These are phyloP conservation scores for Fraxinus sp. DNA, from an alignment of 305 asterid genomes.

Conservation along the genomic window DNA sequence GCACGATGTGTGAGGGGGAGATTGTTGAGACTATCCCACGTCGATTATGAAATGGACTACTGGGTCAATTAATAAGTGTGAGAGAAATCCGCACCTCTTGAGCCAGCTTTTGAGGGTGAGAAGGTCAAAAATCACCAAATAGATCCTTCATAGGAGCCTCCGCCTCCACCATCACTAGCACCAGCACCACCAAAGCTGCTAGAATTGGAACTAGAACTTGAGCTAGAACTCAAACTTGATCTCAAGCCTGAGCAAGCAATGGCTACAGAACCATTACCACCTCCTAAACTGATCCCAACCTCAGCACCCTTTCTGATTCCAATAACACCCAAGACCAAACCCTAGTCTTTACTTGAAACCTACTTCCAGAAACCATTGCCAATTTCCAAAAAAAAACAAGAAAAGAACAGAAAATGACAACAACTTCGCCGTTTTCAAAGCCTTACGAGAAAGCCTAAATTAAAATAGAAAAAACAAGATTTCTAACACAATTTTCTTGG, in stretches of 20 bases:
- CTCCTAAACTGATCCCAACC: constrained; percentile 46
- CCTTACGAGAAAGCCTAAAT: not conserved
- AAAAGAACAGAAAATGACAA: constrained; percentile 26
- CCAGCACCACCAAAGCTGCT: constrained; percentile 41
- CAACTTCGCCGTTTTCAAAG: constrained; percentile 19
- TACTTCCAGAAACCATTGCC: constrained; percentile 25
- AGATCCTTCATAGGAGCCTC: constrained; percentile 63
- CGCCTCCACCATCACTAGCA: not conserved
- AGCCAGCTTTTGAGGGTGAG: too few species aligned
- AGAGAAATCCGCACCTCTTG: too few species aligned
- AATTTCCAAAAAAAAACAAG: constrained; percentile 12
- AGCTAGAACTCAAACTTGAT: constrained; percentile 38
- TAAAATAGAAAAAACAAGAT: not conserved
- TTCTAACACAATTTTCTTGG: constrained; percentile 14
- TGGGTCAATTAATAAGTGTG: too few species aligned
- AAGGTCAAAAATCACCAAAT: too few species aligned
- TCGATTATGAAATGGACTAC: too few species aligned
- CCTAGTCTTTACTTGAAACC: constrained; percentile 49
- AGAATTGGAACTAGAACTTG: constrained; percentile 49
- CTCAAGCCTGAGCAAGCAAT: constrained; percentile 37
- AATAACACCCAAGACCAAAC: constrained; percentile 35
- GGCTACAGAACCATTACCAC: constrained; percentile 47
- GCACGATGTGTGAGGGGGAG: too few species aligned
- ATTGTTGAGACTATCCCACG: too few species aligned
- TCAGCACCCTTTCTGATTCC: constrained; percentile 45